Evolutionary conservation across 768 basidiomycete species (phyloP), one percentile per base, ranked within the genome.

Genomic region (Leccinum disarticulatum): DNA sequence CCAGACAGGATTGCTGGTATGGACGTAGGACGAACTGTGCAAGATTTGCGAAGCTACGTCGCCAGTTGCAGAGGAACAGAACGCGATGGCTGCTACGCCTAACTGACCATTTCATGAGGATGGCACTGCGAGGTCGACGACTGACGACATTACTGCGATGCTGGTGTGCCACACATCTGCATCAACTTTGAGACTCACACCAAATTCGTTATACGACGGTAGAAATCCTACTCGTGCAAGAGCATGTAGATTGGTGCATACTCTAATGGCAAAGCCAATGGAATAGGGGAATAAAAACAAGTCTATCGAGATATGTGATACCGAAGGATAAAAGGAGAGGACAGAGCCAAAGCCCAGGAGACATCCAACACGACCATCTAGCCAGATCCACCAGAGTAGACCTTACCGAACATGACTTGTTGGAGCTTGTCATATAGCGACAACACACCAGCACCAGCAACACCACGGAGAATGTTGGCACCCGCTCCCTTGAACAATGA

Each of bases 401-500:
- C 95, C 86, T 96, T 97, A 87, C 95, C 95, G 80, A 98, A 98
- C 84, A 95, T 78, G 69, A 93, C 77, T 76, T 93, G 83, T 78
- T 98, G 96, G 73, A 97, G 87, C 82, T 98, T 96, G 87, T 98
- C 97, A 81, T 98, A 98, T 63, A 98, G 82, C 55, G 97, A 98
- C 74, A 99, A 79, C 70, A 98, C 97, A 93, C 96, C 96, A 77
- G 96, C 96, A 82, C 97, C 97, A 75, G 97, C 96, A 74, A 99
- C 94, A 86, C 96, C 96, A 87, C 96, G 95, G 70, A 98, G 93
- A 66, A 93, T 89, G 78, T 89, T 88, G 71, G 86, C 93, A 86
- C 91, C 95, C 73, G 95, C 95, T 83, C 96, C 95, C 88, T 98
- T 97, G 90, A 98, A 98, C 74, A 98, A 85, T 10, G 96, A 98